A percentile compares a stretch with the other conserved stretches of the same genome.
Conservation (phyloP, 257 asterid genomes). For the Solanum paucissectum region DNA sequence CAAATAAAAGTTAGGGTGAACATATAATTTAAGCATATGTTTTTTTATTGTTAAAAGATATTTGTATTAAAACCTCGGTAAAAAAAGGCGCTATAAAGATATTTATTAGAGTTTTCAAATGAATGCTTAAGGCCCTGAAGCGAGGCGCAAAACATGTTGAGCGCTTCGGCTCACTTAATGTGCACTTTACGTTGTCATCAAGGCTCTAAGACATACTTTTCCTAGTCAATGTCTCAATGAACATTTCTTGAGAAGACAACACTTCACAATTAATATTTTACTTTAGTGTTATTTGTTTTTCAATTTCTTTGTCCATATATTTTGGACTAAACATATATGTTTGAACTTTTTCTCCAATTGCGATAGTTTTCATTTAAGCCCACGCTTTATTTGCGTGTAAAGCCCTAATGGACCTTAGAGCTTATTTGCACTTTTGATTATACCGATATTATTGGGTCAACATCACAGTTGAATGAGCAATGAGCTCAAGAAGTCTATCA, state of each 20-base stretch:
- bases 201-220: not conserved
- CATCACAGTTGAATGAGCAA: not conserved
- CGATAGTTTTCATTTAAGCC: not conserved
- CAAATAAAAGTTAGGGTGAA: not conserved
- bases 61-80: not conserved
- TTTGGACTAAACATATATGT: not conserved
- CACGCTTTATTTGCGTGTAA: not conserved
- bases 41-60: not conserved
- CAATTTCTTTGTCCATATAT: not conserved
- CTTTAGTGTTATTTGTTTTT: not conserved
- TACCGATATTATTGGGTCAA: not conserved
- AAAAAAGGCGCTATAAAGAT: not conserved
- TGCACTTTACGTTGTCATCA: not conserved
- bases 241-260: not conserved
- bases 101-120: not conserved
- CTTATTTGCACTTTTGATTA: not conserved
- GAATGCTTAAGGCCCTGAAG: not conserved
- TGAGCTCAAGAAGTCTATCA: not conserved
- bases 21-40: not conserved
- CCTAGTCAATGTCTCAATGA: not conserved
- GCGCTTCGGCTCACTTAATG: not conserved
- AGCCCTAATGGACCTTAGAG: not conserved
- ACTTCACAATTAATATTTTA: not conserved
- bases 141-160: not conserved
- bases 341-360: not conserved